Percentiles rank a stretch among this genome's conserved stretches.
These are phyloP conservation scores for Kitagawia praeruptora DNA, from an alignment of 129 eudicot species.

Conservation along the genomic window DNA sequence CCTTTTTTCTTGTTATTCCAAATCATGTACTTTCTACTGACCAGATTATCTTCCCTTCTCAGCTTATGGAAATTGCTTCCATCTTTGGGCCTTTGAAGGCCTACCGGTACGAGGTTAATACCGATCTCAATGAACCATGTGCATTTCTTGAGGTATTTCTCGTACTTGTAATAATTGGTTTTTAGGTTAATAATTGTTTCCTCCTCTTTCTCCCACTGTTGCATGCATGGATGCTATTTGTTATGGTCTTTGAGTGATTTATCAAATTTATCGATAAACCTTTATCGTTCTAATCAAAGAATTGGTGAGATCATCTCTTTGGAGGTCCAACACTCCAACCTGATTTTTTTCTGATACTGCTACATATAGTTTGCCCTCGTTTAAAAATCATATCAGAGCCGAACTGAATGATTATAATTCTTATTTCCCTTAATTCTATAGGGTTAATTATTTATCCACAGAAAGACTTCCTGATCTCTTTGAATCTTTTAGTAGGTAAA, in stretches of 20 bases:
- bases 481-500: not conserved
- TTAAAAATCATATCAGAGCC: not conserved
- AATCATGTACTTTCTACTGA: not conserved
- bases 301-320: not conserved
- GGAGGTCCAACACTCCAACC: not conserved
- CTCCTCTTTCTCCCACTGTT: not conserved
- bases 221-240: not conserved
- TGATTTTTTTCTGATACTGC: not conserved
- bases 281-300: not conserved
- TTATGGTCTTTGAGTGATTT: not conserved
- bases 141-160: conserved; percentile 82
- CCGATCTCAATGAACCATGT: conserved; percentile 40
- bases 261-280: not conserved
- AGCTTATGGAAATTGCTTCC: conserved; percentile 80
- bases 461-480: not conserved
- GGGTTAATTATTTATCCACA: not conserved
- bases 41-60: conserved; percentile 20
- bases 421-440: not conserved
- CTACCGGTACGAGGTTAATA: conserved; percentile 47
- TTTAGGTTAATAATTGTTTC: not conserved
- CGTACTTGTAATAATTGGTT: not conserved
- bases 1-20: not conserved
- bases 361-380: not conserved
- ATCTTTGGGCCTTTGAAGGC: conserved; percentile 89
- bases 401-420: not conserved